Evolutionary conservation across 1,284 basidiomycete species (phyloP).

Genomic region (Testicularia cyperi): DNA sequence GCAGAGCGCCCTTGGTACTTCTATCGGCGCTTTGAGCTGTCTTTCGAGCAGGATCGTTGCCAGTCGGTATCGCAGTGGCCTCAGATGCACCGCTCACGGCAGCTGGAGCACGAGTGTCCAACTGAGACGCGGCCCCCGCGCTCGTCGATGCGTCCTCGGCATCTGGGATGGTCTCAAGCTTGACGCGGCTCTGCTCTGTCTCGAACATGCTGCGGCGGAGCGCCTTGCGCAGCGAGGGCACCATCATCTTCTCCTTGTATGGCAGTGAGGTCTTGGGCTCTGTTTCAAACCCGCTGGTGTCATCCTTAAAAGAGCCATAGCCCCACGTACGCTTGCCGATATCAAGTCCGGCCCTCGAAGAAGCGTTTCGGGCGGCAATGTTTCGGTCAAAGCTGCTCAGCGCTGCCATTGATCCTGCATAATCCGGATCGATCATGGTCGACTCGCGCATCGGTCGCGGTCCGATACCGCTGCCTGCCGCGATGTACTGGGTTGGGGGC

Average conservation of each 20-base stretch:
- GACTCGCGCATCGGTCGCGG: constrained; percentile 25
- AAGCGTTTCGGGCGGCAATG: constrained; percentile 4
- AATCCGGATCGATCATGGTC: constrained; percentile 32
- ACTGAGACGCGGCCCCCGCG: no score
- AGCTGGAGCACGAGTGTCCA: no score
- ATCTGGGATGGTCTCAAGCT: constrained; percentile 35
- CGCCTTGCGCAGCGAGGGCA: constrained; percentile 53
- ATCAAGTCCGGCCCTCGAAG: constrained; percentile 6
- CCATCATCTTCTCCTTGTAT: constrained; percentile 56
- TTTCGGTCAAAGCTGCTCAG: constrained; percentile 24
- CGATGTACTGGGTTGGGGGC: constrained; percentile 28
- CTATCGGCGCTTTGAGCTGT: constrained; percentile 3
- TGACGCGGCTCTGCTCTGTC: constrained; percentile 13
- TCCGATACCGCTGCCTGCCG: constrained; percentile 29
- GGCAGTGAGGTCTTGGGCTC: constrained; percentile 59
- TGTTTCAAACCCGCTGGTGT: constrained; percentile 43
- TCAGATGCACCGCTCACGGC: no score
- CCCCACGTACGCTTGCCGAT: constrained; percentile 34
- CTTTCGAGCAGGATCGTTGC: background rate
- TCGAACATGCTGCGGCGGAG: constrained; percentile 30
- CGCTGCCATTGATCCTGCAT: constrained; percentile 6
- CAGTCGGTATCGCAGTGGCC: background rate
- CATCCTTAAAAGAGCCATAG: constrained; percentile 38
- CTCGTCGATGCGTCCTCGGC: constrained; percentile 23
- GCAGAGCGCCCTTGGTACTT: constrained; percentile 19